phyloP scores from a whole-genome alignment of 1,284 basidiomycete genomes.

The Pisolithus thermaeus region DNA sequence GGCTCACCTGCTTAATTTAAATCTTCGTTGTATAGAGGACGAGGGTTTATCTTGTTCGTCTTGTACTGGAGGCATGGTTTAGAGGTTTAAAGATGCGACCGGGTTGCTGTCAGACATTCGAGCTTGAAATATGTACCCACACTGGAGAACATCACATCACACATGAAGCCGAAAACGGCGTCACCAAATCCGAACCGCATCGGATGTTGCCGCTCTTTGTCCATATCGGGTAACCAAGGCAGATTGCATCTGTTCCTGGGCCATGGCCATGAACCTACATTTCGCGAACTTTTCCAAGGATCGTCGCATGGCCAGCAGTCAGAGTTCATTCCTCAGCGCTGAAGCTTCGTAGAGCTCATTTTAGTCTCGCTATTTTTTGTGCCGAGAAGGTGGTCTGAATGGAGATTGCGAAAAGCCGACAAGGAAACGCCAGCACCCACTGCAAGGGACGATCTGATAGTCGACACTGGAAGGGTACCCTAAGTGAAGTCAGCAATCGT shows the following conservation, averaged over 20 bases:
- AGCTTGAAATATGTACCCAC: slow-evolving; percentile 23
- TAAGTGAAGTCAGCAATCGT: background rate
- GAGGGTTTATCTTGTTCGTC: slow-evolving; percentile 38
- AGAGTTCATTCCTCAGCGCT: slow-evolving; percentile 13
- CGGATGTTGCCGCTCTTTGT: slow-evolving; percentile 18
- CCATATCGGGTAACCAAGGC: slow-evolving; percentile 25
- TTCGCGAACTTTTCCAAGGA: slow-evolving; percentile 19
- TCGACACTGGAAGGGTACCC: background rate
- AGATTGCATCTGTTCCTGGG: slow-evolving; percentile 21
- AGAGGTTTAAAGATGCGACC: slow-evolving; percentile 6
- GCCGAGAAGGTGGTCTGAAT: background rate
- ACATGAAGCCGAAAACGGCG: slow-evolving; percentile 1
- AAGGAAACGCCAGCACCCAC: background rate
- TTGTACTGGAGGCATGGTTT: slow-evolving; percentile 37
- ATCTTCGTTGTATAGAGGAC: slow-evolving; percentile 57
- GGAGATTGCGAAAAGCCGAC: background rate
- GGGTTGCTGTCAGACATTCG: slow-evolving; percentile 2
- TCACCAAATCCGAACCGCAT: slow-evolving; percentile 20
- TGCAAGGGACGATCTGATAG: background rate
- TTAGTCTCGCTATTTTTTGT: background rate
- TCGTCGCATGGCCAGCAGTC: slow-evolving; percentile 23
- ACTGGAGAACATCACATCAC: slow-evolving; percentile 7
- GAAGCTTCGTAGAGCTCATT: slow-evolving; percentile 3
- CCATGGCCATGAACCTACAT: background rate
- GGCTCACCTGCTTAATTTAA: slow-evolving; percentile 75